phyloP scores from a whole-genome alignment of 78 protist species.

The Protostelium mycophagum region DNA sequence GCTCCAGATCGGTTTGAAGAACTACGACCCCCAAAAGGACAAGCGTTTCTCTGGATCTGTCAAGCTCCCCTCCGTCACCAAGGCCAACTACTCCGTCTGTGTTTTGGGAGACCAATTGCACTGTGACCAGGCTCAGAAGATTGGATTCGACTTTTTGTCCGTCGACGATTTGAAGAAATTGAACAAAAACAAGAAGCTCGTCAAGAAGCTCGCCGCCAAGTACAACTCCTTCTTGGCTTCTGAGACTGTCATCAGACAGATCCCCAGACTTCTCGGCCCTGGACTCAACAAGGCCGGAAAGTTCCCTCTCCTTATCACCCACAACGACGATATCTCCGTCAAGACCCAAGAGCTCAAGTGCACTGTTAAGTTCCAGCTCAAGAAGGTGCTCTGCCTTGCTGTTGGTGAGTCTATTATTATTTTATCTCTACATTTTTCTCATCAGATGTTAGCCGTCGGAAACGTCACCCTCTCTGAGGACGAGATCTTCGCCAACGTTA shows the following conservation, averaged over 20 bases:
- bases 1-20: conserved; percentile 97
- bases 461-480: conserved; percentile 88
- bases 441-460: too few species aligned
- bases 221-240: conserved; percentile 99
- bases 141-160: conserved; percentile 83
- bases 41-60: conserved; percentile 98
- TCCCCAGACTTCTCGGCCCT: conserved; percentile 98
- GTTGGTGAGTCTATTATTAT: too few species aligned
- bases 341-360: conserved; percentile 91
- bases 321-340: conserved; percentile 78
- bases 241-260: conserved; percentile 89
- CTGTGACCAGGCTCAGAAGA: conserved; percentile 80
- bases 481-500: conserved; percentile 88
- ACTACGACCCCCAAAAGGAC: conserved; percentile 98
- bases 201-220: conserved; percentile 94
- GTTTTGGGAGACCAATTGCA: conserved; percentile 94
- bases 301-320: conserved; percentile 95
- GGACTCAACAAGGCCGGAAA: conserved; percentile 99
- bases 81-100: conserved; percentile 84
- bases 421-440: too few species aligned
- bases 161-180: conserved; percentile 96
- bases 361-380: conserved; percentile 98
- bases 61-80: conserved; percentile 70
- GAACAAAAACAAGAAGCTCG: conserved; percentile 98
- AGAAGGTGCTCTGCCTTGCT: conserved; percentile 96